Conservation (phyloP, 129 eudicot genomes). For the Centella asiatica region DNA sequence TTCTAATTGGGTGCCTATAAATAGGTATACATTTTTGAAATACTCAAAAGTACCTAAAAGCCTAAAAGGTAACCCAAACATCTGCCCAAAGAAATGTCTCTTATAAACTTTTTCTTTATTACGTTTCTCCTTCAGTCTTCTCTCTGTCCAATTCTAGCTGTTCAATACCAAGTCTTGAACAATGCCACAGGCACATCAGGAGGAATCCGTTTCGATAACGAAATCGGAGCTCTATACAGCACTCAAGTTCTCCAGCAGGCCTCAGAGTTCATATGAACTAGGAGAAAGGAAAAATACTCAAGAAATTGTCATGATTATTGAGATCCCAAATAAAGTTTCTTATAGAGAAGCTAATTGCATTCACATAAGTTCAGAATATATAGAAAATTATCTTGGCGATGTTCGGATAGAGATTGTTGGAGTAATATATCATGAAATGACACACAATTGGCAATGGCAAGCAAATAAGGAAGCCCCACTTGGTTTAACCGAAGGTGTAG, state of each 20-base stretch:
- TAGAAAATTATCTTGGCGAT: slow-evolving; percentile 33
- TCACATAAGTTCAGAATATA: slow-evolving; percentile 42
- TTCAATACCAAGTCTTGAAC: slow-evolving; percentile 42
- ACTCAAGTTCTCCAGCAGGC: slow-evolving; percentile 21
- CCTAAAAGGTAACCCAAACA: too few relatives aligned
- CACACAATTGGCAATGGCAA: slow-evolving; percentile 32
- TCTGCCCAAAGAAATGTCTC: too few relatives aligned
- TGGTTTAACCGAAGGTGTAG: slow-evolving; percentile 16
- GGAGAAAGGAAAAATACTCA: slow-evolving; percentile 36
- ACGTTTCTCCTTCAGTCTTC: slow-evolving; percentile 12
- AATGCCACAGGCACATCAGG: slow-evolving; percentile 39
- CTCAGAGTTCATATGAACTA: slow-evolving; percentile 52
- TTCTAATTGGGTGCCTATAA: too few relatives aligned
- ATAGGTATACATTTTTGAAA: too few relatives aligned
- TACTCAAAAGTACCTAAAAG: too few relatives aligned
- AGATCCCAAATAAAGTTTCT: slow-evolving; percentile 45
- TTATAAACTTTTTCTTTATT: too few relatives aligned
- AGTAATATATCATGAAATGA: slow-evolving; percentile 34
- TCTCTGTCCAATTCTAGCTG: slow-evolving; percentile 26
- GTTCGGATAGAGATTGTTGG: slow-evolving; percentile 36
- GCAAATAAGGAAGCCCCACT: not conserved
- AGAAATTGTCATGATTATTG: slow-evolving; percentile 32
- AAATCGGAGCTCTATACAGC: slow-evolving; percentile 39
- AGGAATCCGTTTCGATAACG: slow-evolving; percentile 34
- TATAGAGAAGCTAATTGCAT: slow-evolving; percentile 29